phyloP scores from a whole-genome alignment of 306 rosid genomes.

The Ormosia semicastrata region DNA sequence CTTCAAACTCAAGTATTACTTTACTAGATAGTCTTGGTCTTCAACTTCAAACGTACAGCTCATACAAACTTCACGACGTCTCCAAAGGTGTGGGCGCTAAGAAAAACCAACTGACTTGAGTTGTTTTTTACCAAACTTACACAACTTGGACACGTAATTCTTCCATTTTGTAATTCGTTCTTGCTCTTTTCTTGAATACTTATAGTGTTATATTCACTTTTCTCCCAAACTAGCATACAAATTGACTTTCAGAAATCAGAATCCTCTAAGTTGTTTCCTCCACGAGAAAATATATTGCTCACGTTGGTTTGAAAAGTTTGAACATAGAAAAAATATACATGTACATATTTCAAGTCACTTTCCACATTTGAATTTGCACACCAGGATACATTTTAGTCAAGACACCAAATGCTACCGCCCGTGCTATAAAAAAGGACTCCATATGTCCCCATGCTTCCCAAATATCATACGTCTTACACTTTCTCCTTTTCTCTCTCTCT shows the following conservation, averaged over 20 bases:
- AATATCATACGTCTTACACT: neutral
- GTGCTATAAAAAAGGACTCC: constrained; percentile 12
- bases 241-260: constrained; percentile 23
- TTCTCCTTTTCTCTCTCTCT: neutral
- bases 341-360: too few relatives aligned
- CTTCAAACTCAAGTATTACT: neutral
- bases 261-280: constrained; percentile 41
- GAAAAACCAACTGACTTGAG: neutral
- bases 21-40: neutral
- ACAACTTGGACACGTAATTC: constrained; percentile 45
- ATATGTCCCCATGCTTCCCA: neutral
- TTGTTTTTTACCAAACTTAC: neutral
- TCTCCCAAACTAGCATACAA: neutral
- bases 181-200: constrained; percentile 2
- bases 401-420: constrained; percentile 16
- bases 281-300: neutral
- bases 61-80: neutral
- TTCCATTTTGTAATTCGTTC: neutral
- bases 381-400: constrained; percentile 15
- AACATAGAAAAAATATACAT: neutral
- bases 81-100: neutral
- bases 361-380: constrained; percentile 13
- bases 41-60: neutral
- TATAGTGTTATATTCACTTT: neutral
- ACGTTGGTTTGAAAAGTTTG: constrained; percentile 23